These are phyloP conservation scores for Fusarium sp. DNA, from an alignment of 2,329 filamentous ascomycete species.

Conservation along the genomic window DNA sequence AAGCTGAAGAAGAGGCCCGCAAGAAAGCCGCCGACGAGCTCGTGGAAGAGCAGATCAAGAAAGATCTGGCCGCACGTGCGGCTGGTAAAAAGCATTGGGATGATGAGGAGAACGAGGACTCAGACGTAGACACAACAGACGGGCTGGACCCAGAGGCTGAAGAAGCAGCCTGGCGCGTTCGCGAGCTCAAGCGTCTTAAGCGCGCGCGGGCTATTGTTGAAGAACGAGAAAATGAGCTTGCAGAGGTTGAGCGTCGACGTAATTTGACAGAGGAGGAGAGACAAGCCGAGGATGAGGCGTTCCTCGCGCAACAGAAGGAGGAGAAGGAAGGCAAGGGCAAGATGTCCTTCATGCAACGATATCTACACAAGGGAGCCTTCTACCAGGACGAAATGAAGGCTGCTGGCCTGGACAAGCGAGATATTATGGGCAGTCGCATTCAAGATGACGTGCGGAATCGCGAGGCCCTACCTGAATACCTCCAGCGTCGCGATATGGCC, in stretches of 20 bases:
- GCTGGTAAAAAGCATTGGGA: constrained; percentile 90
- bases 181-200: constrained; percentile 90
- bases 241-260: constrained; percentile 88
- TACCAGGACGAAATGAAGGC: constrained; percentile 85
- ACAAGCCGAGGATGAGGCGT: constrained; percentile 84
- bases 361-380: constrained; percentile 97
- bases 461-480: constrained; percentile 86
- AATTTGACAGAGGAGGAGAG: constrained; percentile 91
- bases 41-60: constrained; percentile 89
- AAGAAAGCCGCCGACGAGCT: constrained; percentile 81
- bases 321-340: constrained; percentile 84
- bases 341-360: constrained; percentile 93
- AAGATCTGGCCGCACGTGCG: constrained; percentile 80
- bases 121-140: constrained; percentile 90
- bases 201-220: constrained; percentile 89
- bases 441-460: constrained; percentile 86
- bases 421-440: constrained; percentile 87
- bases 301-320: constrained; percentile 81
- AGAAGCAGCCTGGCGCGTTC: constrained; percentile 91
- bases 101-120: constrained; percentile 76
- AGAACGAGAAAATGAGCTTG: constrained; percentile 83
- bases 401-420: constrained; percentile 81
- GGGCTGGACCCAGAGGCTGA: constrained; percentile 89
- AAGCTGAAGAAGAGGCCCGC: constrained; percentile 71
- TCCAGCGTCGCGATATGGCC: constrained; percentile 94